Conservation (phyloP, 441 rosid species). For the Sinapis alba region DNA sequence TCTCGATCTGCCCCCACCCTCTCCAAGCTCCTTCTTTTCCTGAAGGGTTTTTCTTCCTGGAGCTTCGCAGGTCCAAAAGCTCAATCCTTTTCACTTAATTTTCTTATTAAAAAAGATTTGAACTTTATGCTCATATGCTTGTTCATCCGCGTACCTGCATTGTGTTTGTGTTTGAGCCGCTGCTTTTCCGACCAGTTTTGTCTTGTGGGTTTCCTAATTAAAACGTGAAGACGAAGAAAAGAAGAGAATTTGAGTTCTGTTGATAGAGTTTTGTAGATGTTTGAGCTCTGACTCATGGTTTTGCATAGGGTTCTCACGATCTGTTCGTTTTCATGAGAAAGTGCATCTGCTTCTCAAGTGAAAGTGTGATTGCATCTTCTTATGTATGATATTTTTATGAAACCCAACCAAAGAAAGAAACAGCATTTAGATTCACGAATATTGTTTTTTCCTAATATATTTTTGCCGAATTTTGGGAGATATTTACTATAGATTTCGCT, state of each 20-base stretch:
- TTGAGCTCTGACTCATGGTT: conserved; percentile 42
- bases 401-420: conserved; percentile 6
- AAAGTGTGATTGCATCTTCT: conserved; percentile 8
- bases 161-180: conserved; percentile 6
- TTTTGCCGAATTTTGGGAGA: conserved; percentile 3
- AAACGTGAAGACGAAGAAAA: neutral
- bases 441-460: conserved; percentile 11
- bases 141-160: conserved; percentile 28
- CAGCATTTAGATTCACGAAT: conserved; percentile 23
- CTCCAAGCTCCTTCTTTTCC: conserved; percentile 34
- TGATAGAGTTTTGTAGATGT: conserved; percentile 23
- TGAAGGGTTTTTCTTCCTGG: neutral
- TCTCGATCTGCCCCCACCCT: conserved; percentile 33
- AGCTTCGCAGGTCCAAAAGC: conserved; percentile 29
- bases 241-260: conserved; percentile 21
- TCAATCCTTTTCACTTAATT: neutral
- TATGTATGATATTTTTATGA: conserved; percentile 3
- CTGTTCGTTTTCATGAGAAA: conserved; percentile 34
- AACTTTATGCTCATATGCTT: conserved; percentile 2
- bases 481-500: conserved; percentile 21
- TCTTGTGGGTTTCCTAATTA: neutral
- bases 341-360: conserved; percentile 23
- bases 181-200: neutral
- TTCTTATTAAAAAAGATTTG: neutral
- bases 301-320: conserved; percentile 28